Evolutionary conservation across 2,329 filamentous ascomycete species (phyloP), one percentile per base, ranked within the genome.

Genomic region (Cercospora sojina): DNA sequence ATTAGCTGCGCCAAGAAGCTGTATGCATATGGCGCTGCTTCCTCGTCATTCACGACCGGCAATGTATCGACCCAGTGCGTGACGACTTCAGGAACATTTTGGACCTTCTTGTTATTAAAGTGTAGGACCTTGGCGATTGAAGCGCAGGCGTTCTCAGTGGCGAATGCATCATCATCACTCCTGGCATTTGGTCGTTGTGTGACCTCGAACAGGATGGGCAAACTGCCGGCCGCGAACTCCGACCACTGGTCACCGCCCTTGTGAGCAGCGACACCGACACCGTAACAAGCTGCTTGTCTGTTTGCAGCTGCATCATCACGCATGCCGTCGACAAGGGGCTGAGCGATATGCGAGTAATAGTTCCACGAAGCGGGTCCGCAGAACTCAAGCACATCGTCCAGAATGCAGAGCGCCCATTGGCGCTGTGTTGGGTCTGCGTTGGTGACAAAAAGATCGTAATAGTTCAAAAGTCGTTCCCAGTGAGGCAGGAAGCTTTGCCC

Each of bases 381-480:
- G 83, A 98, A 99, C 79, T 99, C 95, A 38, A 99, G 86, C 38
- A 99, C 94, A 78, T 99, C 95, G 76, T 99, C 95, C 84, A 97
- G 92, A 73, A 99, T 97, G 83, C 95, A 99, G 62, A 99, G 86
- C n/a, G 93, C 94, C 95, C 95, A 99, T 78, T 99, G 95, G 64
- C 95, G 88, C 79, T 98, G 94, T 18, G 93, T 98, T 0, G 93
- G 86, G 77, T 99, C 95, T 3, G 80, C 75, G 65, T 91, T 95
- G 49, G 86, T 87, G 70, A 97, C 89, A 79, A 98, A 98, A 32
- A 85, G 85, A 73, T 93, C 89, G 78, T 98, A 98, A 64, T 92
- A 96, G 10, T 86, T 83, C 78, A 97, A 88, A 25, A 99, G 85
- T 62, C 88, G 87, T 77, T 97, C 91, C 93, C 94, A 99, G 49